Conservation (phyloP, 805 yeast species). For the Scheffersomyces lignosus region DNA sequence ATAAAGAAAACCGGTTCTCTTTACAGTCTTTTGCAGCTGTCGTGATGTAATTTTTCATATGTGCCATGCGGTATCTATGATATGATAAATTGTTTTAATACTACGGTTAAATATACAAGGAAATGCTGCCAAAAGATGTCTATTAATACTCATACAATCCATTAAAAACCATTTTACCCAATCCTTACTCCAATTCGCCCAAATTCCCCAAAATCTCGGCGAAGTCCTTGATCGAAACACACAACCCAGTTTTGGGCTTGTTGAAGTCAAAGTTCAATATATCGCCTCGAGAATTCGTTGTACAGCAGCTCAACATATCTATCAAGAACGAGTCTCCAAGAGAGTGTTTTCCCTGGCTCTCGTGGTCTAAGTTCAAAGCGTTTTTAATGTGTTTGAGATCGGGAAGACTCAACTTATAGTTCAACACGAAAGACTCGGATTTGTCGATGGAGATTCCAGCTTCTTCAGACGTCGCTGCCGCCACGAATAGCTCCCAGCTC, state of each 20-base stretch:
- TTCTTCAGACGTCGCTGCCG: conserved; percentile 12
- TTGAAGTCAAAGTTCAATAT: conserved; percentile 29
- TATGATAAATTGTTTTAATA: no score
- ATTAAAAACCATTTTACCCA: no score
- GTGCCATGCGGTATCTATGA: no score
- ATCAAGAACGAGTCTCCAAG: conserved; percentile 35
- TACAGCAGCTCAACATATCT: conserved; percentile 42
- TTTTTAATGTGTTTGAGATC: conserved; percentile 31
- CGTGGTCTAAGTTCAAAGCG: conserved; percentile 28
- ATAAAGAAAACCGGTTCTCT: no score
- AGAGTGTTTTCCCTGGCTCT: conserved; percentile 5
- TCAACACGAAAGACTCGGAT: conserved; percentile 5
- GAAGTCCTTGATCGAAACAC: conserved; percentile 38
- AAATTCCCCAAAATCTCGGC: conserved; percentile 41
- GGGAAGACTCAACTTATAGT: conserved; percentile 24
- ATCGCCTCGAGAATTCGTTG: conserved; percentile 27
- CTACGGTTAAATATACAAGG: no score
- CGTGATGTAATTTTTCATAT: no score
- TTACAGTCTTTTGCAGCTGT: no score
- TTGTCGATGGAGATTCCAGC: conserved; percentile 1
- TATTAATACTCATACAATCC: no score
- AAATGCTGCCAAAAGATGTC: no score
- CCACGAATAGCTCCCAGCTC: conserved; percentile 37
- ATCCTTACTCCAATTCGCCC: conserved; percentile 33
- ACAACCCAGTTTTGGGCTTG: conserved; percentile 23